Evolutionary conservation across 2,329 filamentous ascomycete species (phyloP).

Genomic region (Teratosphaeriaceae sp.): DNA sequence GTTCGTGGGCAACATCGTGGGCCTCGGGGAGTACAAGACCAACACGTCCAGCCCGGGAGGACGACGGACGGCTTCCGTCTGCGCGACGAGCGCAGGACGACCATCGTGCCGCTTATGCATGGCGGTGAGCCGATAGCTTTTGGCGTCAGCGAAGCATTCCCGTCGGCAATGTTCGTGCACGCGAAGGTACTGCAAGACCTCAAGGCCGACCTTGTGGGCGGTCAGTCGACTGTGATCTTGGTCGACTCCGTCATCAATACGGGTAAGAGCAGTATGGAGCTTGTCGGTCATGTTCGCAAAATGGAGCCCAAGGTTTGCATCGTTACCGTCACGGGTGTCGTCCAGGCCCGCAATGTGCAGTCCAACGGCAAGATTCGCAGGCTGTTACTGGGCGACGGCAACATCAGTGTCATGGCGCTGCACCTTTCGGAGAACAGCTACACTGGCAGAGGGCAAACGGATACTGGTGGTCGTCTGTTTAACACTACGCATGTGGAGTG

Average conservation of each 20-base stretch:
- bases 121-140: slow-evolving; percentile 57
- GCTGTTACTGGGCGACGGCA: slow-evolving; percentile 3
- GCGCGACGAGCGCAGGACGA: slow-evolving; percentile 40
- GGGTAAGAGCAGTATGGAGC: slow-evolving; percentile 45
- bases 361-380: slow-evolving; percentile 15
- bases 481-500: slow-evolving; percentile 47
- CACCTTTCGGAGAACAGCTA: slow-evolving; percentile 52
- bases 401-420: slow-evolving; percentile 42
- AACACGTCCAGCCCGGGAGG: slow-evolving; percentile 45
- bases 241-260: slow-evolving; percentile 58
- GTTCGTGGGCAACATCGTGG: slow-evolving; percentile 42
- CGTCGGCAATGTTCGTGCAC: slow-evolving; percentile 47
- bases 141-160: slow-evolving; percentile 50
- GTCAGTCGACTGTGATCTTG: slow-evolving; percentile 40
- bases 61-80: slow-evolving; percentile 42
- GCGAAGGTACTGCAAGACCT: slow-evolving; percentile 38
- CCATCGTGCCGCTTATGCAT: slow-evolving; percentile 57
- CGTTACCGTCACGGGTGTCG: slow-evolving; percentile 50
- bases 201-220: slow-evolving; percentile 34
- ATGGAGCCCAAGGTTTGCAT: slow-evolving; percentile 39
- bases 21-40: slow-evolving; percentile 42
- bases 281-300: slow-evolving; percentile 42
- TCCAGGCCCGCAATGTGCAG: slow-evolving; percentile 36
- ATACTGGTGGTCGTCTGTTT: slow-evolving; percentile 56
- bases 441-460: slow-evolving; percentile 45